Evolutionary conservation across 805 yeast species (phyloP).

Genomic region (Starmerella bacillaris): DNA sequence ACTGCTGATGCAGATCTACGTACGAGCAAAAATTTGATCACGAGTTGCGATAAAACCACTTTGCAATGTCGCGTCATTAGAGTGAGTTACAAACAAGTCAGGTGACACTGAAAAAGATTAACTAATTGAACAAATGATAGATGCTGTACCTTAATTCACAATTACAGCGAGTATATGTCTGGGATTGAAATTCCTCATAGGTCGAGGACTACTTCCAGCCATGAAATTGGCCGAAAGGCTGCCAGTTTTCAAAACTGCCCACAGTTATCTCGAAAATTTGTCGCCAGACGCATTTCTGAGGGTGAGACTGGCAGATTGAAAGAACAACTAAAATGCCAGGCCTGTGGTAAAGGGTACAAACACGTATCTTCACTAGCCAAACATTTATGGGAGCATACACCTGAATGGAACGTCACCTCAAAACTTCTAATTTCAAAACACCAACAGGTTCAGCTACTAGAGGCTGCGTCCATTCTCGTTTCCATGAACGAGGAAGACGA

Average conservation of each 20-base stretch:
- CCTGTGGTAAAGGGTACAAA: slow-evolving; percentile 81
- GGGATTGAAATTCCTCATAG: too few species aligned
- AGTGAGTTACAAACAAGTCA: too few species aligned
- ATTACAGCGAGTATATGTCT: too few species aligned
- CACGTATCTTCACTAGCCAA: slow-evolving; percentile 77
- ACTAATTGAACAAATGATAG: too few species aligned
- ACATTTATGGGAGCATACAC: slow-evolving; percentile 87
- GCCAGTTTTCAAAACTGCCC: slow-evolving; percentile 5
- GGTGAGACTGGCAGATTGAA: slow-evolving; percentile 74
- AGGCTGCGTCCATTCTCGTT: slow-evolving; percentile 44
- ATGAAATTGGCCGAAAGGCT: too few species aligned
- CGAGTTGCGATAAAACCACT: too few species aligned
- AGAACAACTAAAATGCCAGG: slow-evolving; percentile 72
- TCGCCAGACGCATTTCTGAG: slow-evolving; percentile 65
- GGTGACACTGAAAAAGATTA: too few species aligned
- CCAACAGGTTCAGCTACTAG: slow-evolving; percentile 70
- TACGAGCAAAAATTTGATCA: too few species aligned
- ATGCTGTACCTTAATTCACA: too few species aligned
- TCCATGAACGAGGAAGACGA: slow-evolving; percentile 38
- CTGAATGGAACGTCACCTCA: slow-evolving; percentile 80
- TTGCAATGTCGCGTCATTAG: too few species aligned
- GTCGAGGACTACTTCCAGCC: too few species aligned
- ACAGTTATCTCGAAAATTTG: slow-evolving; percentile 33
- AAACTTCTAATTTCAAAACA: slow-evolving; percentile 67
- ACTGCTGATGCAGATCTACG: too few species aligned